Evolutionary conservation across 2,329 filamentous ascomycete genomes (phyloP).

Genomic region (Ascochyta clinopodiicola): DNA sequence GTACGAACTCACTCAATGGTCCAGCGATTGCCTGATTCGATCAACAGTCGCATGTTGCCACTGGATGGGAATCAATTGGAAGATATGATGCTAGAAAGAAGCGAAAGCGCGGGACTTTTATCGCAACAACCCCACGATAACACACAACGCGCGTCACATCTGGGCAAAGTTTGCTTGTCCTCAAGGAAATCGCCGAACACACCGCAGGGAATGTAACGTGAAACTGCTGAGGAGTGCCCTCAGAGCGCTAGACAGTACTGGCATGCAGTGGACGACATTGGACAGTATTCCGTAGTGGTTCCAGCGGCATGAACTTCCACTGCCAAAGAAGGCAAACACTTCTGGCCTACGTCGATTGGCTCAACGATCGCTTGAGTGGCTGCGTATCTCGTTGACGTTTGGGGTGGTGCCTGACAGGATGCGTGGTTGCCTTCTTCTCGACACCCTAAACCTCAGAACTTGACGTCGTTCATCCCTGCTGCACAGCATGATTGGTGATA

Average conservation of each 20-base stretch:
- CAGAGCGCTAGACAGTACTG: background rate
- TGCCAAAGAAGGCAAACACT: constrained; percentile 3
- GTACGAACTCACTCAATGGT: constrained; percentile 18
- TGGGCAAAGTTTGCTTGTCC: background rate
- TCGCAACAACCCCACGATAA: background rate
- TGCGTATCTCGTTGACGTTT: background rate
- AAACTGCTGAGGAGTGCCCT: constrained; percentile 1
- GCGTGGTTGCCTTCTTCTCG: background rate
- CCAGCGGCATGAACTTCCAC: background rate
- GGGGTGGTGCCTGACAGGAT: background rate
- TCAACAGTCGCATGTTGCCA: constrained; percentile 17
- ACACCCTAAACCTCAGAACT: background rate
- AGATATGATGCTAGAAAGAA: background rate
- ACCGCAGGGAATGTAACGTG: background rate
- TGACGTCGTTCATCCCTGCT: background rate
- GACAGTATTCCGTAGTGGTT: background rate
- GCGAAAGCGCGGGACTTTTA: constrained; percentile 8
- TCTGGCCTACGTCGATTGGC: background rate
- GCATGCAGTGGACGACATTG: background rate
- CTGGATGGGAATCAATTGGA: background rate
- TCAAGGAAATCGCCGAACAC: constrained; percentile 2
- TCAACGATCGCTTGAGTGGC: background rate
- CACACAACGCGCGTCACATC: constrained; percentile 4
- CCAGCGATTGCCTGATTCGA: constrained; percentile 8
- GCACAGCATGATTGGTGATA: constrained; percentile 5